A percentile compares a stretch with the other conserved stretches of the same genome.
Conservation (phyloP, 2,329 filamentous ascomycete genomes). For the Clonostachys rosea region DNA sequence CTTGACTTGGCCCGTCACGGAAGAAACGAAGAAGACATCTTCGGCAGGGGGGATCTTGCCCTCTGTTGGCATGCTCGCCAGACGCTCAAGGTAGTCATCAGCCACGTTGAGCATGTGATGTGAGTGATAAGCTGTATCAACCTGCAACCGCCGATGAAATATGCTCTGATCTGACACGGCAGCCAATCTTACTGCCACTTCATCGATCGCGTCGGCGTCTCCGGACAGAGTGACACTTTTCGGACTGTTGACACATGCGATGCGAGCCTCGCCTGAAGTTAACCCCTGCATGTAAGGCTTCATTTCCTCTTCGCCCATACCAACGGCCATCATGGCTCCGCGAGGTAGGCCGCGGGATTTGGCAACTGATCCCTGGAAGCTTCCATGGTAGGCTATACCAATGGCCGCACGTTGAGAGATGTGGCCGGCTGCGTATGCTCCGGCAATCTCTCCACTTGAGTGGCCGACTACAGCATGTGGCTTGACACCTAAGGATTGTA, state of each 20-base stretch:
- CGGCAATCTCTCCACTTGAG: conserved; percentile 42
- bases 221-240: conserved; percentile 5
- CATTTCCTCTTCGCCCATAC: conserved; percentile 24
- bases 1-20: not conserved
- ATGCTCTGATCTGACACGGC: not conserved
- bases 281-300: not conserved
- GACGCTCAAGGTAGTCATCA: conserved; percentile 9
- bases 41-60: not conserved
- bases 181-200: conserved; percentile 2
- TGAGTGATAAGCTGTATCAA: conserved; percentile 10
- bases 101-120: conserved; percentile 10
- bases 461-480: conserved; percentile 36
- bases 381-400: conserved; percentile 43
- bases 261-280: not conserved
- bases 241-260: conserved; percentile 9
- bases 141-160: conserved; percentile 7
- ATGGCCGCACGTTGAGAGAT: conserved; percentile 38
- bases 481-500: conserved; percentile 34
- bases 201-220: conserved; percentile 3
- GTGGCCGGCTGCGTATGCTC: conserved; percentile 36
- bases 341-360: conserved; percentile 18
- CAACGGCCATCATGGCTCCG: conserved; percentile 53
- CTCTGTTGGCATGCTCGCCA: not conserved
- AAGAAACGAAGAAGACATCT: not conserved
- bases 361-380: conserved; percentile 33